Percentiles rank a stretch among this genome's conserved stretches.
phyloP scores from a whole-genome alignment of 73 alveolate genomes.

The Loxodes magnus region DNA sequence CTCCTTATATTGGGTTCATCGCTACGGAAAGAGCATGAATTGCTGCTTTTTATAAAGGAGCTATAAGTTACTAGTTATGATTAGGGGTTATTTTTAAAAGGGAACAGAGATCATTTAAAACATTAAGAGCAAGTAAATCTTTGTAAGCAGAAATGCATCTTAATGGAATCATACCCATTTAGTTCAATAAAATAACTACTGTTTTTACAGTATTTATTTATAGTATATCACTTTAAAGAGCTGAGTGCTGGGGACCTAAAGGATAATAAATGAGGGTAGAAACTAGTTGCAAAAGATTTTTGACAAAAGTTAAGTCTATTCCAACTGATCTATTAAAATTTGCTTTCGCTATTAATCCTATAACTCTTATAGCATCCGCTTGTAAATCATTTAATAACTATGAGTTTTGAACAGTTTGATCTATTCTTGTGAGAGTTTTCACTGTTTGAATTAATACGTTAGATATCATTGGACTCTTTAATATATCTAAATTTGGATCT shows the following conservation, averaged over 20 bases:
- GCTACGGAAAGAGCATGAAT: conserved; percentile 64
- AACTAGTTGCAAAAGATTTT: conserved; percentile 37
- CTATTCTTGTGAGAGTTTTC: conserved; percentile 33
- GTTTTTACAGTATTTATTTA: conserved; percentile 63
- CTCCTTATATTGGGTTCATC: conserved; percentile 92
- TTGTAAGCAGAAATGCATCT: conserved; percentile 71
- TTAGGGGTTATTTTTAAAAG: neutral
- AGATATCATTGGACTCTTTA: conserved; percentile 65
- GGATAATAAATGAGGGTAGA: conserved; percentile 24
- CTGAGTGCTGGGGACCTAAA: neutral
- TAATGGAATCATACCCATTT: conserved; percentile 81
- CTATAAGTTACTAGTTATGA: conserved; percentile 12
- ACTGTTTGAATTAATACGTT: conserved; percentile 30
- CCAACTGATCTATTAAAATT: conserved; percentile 63
- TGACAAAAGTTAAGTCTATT: conserved; percentile 46
- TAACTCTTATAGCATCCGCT: conserved; percentile 75
- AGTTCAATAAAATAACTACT: conserved; percentile 76
- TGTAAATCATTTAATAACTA: conserved; percentile 41
- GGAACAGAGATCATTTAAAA: conserved; percentile 37
- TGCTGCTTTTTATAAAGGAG: conserved; percentile 53
- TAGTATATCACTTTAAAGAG: conserved; percentile 10
- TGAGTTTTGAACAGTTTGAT: conserved; percentile 7
- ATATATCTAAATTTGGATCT: conserved; percentile 80
- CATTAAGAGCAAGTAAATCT: conserved; percentile 65
- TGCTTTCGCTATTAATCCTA: conserved; percentile 72